Evolutionary conservation across 1,284 basidiomycete genomes (phyloP).

Genomic region (Ceratobasidium sp.): DNA sequence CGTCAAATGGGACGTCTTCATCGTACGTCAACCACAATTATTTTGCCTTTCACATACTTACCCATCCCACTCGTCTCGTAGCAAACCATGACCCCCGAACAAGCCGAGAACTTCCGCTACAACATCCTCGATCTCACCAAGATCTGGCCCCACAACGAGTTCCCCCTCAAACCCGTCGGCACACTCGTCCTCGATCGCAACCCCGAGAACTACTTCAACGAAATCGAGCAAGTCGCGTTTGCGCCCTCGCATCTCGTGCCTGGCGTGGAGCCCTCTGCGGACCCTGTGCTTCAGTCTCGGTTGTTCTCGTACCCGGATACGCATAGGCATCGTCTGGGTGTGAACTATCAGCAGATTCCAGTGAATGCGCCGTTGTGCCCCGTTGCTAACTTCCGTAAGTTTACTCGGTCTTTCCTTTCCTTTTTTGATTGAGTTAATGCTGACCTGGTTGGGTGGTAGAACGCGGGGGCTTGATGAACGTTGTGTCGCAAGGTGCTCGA

Average conservation of each 20-base stretch:
- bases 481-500: constrained; percentile 81
- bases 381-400: constrained; percentile 80
- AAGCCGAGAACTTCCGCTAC: constrained; percentile 91
- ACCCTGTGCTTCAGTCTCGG: constrained; percentile 92
- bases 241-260: constrained; percentile 86
- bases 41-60: neutral
- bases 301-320: constrained; percentile 97
- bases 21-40: constrained; percentile 58
- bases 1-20: constrained; percentile 82
- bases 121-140: constrained; percentile 93
- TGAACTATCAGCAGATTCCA: constrained; percentile 90
- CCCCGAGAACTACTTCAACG: constrained; percentile 85
- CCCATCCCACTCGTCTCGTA: constrained; percentile 50
- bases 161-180: constrained; percentile 86
- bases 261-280: constrained; percentile 87
- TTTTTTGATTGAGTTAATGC: neutral
- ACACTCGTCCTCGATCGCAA: constrained; percentile 90
- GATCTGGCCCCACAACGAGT: constrained; percentile 84
- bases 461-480: constrained; percentile 74
- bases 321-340: constrained; percentile 83
- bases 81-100: constrained; percentile 90
- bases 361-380: constrained; percentile 83
- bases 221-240: constrained; percentile 75
- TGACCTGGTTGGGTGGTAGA: constrained; percentile 50
- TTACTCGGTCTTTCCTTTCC: neutral